Percentiles rank a stretch among this genome's conserved stretches.
Evolutionary conservation across 805 yeast species (phyloP).

Genomic region (Candida hispaniensis): DNA sequence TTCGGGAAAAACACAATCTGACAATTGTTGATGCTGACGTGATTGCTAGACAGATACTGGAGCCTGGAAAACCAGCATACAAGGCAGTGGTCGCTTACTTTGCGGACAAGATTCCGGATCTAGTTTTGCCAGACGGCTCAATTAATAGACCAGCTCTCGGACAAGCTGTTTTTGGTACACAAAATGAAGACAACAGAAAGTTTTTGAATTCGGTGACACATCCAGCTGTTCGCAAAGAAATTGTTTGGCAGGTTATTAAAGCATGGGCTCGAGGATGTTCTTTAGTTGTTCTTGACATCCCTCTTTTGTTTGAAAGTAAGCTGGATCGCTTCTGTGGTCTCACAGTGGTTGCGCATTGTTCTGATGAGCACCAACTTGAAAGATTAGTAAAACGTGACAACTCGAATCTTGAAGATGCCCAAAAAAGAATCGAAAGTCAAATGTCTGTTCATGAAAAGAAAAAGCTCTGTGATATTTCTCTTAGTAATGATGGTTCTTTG

Average conservation of each 20-base stretch:
- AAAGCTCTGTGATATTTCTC: conserved; percentile 49
- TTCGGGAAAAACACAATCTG: conserved; percentile 41
- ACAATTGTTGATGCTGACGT: conserved; percentile 81
- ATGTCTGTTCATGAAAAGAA: conserved; percentile 53
- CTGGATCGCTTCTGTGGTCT: conserved; percentile 62
- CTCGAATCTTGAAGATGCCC: conserved; percentile 53
- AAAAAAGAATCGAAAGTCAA: conserved; percentile 64
- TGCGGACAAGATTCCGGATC: conserved; percentile 40
- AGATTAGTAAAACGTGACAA: conserved; percentile 61
- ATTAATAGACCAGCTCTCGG: conserved; percentile 73
- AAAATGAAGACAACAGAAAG: conserved; percentile 37
- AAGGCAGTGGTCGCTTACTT: conserved; percentile 53
- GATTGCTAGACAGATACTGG: conserved; percentile 77
- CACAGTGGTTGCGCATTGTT: conserved; percentile 58
- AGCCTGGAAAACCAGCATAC: conserved; percentile 69
- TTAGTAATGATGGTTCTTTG: conserved; percentile 48
- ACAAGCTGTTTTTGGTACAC: conserved; percentile 60
- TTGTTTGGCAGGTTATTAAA: conserved; percentile 42
- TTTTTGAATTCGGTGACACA: conserved; percentile 70
- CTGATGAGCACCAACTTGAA: conserved; percentile 44
- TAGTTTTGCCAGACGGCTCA: conserved; percentile 34
- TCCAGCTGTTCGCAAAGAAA: conserved; percentile 69
- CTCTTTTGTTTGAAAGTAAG: conserved; percentile 73
- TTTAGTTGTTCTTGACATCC: conserved; percentile 77
- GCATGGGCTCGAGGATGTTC: conserved; percentile 49